Evolutionary conservation across 805 yeast species (phyloP).

Genomic region (Metschnikowia lunata): DNA sequence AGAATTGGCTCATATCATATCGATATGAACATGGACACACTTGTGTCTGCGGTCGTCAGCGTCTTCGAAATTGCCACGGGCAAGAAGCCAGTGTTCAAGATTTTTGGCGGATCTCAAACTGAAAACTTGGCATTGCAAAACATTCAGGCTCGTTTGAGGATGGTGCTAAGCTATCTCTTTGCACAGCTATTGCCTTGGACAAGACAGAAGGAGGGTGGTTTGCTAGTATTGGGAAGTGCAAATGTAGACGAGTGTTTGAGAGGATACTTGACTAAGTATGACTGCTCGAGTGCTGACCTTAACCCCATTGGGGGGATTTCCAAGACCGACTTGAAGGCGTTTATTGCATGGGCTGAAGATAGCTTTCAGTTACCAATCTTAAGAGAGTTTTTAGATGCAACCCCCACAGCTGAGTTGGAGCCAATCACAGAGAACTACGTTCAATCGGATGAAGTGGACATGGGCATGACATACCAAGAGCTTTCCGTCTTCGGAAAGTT

Average conservation of each 20-base stretch:
- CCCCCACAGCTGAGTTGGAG: conserved; percentile 97
- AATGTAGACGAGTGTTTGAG: conserved; percentile 95
- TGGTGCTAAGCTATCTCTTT: conserved; percentile 90
- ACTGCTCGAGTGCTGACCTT: conserved; percentile 94
- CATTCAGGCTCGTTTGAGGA: conserved; percentile 92
- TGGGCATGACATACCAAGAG: conserved; percentile 98
- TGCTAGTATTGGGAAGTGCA: conserved; percentile 90
- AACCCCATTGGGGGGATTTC: conserved; percentile 99
- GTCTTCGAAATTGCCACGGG: conserved; percentile 90
- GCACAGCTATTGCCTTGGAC: conserved; percentile 97
- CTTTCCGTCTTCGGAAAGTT: conserved; percentile 84
- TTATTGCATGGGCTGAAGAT: conserved; percentile 72
- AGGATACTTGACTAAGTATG: conserved; percentile 95
- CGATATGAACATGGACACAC: conserved; percentile 85
- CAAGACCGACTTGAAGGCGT: conserved; percentile 83
- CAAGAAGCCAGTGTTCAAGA: conserved; percentile 78
- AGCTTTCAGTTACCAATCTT: conserved; percentile 75
- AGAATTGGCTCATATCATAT: conserved; percentile 85
- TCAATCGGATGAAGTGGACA: conserved; percentile 94
- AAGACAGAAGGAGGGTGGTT: conserved; percentile 67
- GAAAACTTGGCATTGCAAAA: conserved; percentile 95
- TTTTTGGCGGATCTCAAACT: conserved; percentile 88
- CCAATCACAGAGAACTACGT: conserved; percentile 91
- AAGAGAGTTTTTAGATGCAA: conserved; percentile 75
- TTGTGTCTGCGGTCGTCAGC: conserved; percentile 67